Base-by-base conservation (phyloP, 2,329 filamentous ascomycete genomes). In the Aspergillus nomiae region DNA sequence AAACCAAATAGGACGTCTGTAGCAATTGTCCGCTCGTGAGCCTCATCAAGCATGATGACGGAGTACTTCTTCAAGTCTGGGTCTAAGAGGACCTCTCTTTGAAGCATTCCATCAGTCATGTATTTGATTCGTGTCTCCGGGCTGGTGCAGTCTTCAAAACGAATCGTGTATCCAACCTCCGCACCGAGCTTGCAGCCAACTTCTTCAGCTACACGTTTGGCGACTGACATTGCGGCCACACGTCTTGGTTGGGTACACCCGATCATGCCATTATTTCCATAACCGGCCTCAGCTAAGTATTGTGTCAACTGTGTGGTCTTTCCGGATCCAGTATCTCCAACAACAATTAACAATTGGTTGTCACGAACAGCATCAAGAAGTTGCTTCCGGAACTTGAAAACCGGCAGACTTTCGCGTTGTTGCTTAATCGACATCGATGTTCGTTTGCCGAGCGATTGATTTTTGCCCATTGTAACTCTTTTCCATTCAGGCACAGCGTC, bases 81-180 rank as follows among this genome's bases (percentile, higher is more conserved):
- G 75, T 99, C 95, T 69, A 97, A 86, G 58, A 99, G 85, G 75
- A 97, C 93, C 80, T 99, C 95, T 82, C 95, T 87, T 80, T 97
- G 89, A 76, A 99, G 86, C 92, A 98, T 98, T 78, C 95, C 95
- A 73, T 99, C 95, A 19, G 95, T 99, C 94, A 99, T 97, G 81
- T 99, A 99, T 82, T 99, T 99, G 82, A 99, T 97, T 74, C 90
- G 92, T 1, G 95, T 99, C 21, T 89, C 86, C 2, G 92, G 88
- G 67, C 90, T 92, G 0, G 94, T 97, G 75, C 90, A 91, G 79
- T 99, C 95, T 74, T 99, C 95, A 75, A 99, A 99, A 76, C 95
- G 92, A 74, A 99, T 97, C 9, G 92, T 97, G 76, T 99, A 99
- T 60, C 95, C 95, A 66, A 99, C 94, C 76, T 97, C 94, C 61